Evolutionary conservation across 768 basidiomycete genomes (phyloP).

Genomic region (Rubroboletus satanas): DNA sequence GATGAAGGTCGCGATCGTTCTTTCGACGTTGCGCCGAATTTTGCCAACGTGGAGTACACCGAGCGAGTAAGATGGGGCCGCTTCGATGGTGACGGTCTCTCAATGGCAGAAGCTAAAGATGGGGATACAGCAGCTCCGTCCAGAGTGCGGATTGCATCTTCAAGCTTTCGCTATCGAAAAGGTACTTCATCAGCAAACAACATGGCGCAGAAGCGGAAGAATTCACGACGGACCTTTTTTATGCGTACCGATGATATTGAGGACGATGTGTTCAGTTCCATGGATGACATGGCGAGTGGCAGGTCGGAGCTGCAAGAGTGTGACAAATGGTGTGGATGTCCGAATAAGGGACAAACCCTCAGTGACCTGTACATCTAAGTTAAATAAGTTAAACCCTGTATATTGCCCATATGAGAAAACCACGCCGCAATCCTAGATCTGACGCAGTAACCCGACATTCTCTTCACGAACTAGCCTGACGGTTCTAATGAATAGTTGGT

Average conservation of each 20-base stretch:
- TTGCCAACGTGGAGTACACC: slow-evolving; percentile 73
- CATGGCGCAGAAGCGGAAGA: not conserved
- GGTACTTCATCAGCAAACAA: not conserved
- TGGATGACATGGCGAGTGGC: not conserved
- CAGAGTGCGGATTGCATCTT: slow-evolving; percentile 71
- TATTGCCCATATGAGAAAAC: not conserved
- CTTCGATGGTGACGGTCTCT: slow-evolving; percentile 42
- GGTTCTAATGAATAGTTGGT: not conserved
- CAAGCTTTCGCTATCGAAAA: slow-evolving; percentile 62
- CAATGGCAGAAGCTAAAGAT: slow-evolving; percentile 25
- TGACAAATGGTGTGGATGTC: slow-evolving; percentile 1
- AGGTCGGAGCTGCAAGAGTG: not conserved
- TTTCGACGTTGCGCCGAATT: slow-evolving; percentile 66
- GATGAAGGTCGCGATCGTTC: slow-evolving; percentile 35
- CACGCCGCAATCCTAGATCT: not conserved
- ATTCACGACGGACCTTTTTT: slow-evolving; percentile 40
- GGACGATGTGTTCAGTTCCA: slow-evolving; percentile 13
- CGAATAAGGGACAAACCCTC: not conserved
- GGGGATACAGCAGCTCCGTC: slow-evolving; percentile 57
- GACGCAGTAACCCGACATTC: not conserved
- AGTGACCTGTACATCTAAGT: not conserved
- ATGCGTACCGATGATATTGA: slow-evolving; percentile 27
- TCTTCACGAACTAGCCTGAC: not conserved
- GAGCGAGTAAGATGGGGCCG: slow-evolving; percentile 55
- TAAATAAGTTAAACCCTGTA: not conserved